Conservation (phyloP, 2,329 filamentous ascomycete genomes). For the Gremmenia infestans region DNA sequence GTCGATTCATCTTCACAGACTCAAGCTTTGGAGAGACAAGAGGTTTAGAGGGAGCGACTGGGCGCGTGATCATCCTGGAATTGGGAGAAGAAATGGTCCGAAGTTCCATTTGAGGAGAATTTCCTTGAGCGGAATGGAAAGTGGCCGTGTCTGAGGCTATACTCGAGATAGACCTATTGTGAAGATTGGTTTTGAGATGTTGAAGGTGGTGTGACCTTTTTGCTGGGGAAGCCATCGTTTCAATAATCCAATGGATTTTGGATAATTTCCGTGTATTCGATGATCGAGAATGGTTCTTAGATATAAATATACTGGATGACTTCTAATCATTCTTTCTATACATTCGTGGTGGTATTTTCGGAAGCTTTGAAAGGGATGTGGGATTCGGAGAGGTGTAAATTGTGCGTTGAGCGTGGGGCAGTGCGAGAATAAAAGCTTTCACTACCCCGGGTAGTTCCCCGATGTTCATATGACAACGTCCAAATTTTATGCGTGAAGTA, state of each 20-base stretch:
- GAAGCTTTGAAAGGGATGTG: not conserved
- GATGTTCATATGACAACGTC: not conserved
- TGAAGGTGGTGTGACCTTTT: conserved; percentile 15
- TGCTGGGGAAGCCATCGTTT: conserved; percentile 15
- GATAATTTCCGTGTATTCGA: not conserved
- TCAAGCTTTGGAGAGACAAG: conserved; percentile 10
- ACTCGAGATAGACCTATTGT: conserved; percentile 25
- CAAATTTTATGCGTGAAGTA: not conserved
- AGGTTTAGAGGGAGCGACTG: conserved; percentile 5
- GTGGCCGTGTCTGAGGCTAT: conserved; percentile 25
- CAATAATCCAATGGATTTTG: not conserved
- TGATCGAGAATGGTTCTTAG: not conserved
- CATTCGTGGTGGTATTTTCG: not conserved
- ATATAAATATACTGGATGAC: not conserved
- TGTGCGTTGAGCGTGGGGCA: not conserved
- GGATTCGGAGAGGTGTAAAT: not conserved
- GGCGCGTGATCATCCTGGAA: conserved; percentile 2
- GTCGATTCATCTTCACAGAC: conserved; percentile 23
- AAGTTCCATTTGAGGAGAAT: conserved; percentile 18
- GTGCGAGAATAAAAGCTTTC: not conserved
- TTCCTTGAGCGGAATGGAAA: conserved; percentile 28
- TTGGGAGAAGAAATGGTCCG: conserved; percentile 6
- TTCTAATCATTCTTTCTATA: not conserved
- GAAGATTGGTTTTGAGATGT: conserved; percentile 18
- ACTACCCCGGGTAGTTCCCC: not conserved